Conservation (phyloP, 768 basidiomycete genomes). For the Panaeolus cyanescens region DNA sequence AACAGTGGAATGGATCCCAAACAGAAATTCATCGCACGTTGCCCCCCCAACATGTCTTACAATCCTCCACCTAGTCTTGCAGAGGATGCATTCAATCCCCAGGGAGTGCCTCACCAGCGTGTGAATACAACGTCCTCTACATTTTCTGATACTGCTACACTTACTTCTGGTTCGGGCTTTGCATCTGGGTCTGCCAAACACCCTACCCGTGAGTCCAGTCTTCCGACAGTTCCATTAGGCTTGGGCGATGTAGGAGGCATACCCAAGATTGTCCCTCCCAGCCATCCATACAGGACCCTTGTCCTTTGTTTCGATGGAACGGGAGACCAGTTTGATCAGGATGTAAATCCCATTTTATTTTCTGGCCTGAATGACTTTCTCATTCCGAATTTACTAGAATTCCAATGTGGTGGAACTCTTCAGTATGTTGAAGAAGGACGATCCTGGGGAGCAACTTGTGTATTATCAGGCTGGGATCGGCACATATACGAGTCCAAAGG, state of each 20-base stretch:
- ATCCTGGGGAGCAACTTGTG: slow-evolving; percentile 49
- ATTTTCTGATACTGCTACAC: background rate
- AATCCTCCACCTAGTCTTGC: background rate
- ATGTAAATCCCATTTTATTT: slow-evolving; percentile 24
- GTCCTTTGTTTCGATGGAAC: slow-evolving; percentile 75
- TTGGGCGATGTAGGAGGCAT: background rate
- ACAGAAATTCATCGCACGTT: background rate
- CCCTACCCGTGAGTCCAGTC: background rate
- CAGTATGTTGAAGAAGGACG: slow-evolving; percentile 52
- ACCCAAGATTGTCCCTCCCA: background rate
- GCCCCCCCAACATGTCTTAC: background rate
- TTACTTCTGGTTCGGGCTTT: background rate
- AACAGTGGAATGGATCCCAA: background rate
- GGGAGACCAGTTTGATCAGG: slow-evolving; percentile 47
- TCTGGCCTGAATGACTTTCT: background rate
- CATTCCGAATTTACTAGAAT: slow-evolving; percentile 29
- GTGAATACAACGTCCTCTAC: background rate
- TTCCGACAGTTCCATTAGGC: background rate
- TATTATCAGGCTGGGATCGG: slow-evolving; percentile 63
- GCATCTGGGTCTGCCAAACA: background rate
- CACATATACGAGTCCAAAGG: slow-evolving; percentile 46
- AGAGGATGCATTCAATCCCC: background rate
- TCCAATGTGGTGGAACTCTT: slow-evolving; percentile 55
- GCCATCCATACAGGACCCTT: slow-evolving; percentile 38
- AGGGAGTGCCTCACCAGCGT: background rate